These are phyloP conservation scores for Acanthamoeba royreba DNA, from an alignment of 208 protist genomes.

Conservation along the genomic window DNA sequence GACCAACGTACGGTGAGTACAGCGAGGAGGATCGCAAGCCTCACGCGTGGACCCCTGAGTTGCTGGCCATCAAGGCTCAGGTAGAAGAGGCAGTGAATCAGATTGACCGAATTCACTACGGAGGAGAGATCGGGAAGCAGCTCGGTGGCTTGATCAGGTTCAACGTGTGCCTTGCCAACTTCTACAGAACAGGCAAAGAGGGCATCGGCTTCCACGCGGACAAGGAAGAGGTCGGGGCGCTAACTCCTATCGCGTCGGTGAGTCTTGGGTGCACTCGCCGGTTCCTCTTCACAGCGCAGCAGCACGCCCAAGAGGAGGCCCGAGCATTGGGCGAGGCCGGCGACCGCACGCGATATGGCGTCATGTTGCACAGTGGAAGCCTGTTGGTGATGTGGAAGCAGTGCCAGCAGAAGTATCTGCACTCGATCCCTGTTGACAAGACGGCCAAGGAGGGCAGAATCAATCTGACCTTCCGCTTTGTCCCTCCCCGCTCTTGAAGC, in stretches of 20 bases:
- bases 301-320: background rate
- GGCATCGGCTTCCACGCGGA: background rate
- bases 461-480: background rate
- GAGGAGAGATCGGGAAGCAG: background rate
- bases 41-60: background rate
- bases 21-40: background rate
- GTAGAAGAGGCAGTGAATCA: background rate
- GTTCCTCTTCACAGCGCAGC: background rate
- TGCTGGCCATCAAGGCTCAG: background rate
- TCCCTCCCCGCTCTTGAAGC: too few species aligned
- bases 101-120: background rate
- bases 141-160: background rate
- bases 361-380: background rate
- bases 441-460: background rate
- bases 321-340: background rate
- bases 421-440: background rate
- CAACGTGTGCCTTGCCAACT: background rate
- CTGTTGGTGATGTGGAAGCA: conserved; percentile 7
- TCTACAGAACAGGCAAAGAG: background rate
- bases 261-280: background rate
- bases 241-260: background rate
- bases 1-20: background rate
- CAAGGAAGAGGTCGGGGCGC: background rate
- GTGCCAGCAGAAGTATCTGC: background rate
- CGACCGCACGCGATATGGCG: background rate